These are phyloP conservation scores for Cyclotella choctawhatcheeana DNA, from an alignment of 108 stramenopile genomes.

Conservation along the genomic window DNA sequence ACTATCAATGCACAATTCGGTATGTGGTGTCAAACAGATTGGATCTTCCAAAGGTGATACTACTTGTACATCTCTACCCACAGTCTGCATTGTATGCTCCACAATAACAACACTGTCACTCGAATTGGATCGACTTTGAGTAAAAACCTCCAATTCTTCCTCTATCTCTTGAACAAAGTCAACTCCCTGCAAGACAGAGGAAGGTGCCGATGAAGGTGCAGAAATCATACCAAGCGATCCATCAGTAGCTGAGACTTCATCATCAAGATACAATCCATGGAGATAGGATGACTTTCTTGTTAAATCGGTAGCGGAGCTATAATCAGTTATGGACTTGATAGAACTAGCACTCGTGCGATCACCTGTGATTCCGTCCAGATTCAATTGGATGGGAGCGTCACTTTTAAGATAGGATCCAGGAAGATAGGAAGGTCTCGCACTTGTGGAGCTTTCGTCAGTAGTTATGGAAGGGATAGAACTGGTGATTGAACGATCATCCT, in stretches of 20 bases:
- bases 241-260: neutral
- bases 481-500: neutral
- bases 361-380: neutral
- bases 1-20: neutral
- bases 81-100: too few species aligned
- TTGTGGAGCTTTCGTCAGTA: too few species aligned
- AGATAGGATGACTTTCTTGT: neutral
- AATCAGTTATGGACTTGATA: neutral
- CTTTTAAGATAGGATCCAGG: too few species aligned
- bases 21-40: neutral
- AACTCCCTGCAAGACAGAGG: neutral
- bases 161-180: neutral
- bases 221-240: neutral
- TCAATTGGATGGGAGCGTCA: neutral
- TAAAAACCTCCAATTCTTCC: neutral
- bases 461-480: neutral
- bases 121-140: neutral
- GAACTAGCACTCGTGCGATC: neutral
- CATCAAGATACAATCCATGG: neutral
- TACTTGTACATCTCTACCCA: neutral
- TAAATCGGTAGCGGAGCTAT: neutral
- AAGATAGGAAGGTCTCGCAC: too few species aligned
- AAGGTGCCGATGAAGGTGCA: too few species aligned
- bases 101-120: neutral
- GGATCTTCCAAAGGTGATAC: neutral